Conservation (phyloP, 805 yeast genomes). For the Metschnikowia hibisci region DNA sequence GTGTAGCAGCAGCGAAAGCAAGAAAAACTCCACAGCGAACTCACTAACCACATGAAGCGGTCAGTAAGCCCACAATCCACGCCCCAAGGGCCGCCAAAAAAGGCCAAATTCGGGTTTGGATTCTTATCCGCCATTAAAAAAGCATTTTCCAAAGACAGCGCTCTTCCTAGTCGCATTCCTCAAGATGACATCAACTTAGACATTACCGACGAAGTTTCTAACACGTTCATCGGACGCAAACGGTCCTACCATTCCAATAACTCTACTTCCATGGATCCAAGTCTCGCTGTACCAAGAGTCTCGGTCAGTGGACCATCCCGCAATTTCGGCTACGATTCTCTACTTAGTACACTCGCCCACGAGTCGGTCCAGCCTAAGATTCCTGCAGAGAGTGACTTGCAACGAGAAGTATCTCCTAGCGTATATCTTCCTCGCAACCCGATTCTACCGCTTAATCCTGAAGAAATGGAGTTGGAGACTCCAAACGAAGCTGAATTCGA, state of each 20-base stretch:
- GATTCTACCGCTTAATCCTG: constrained; percentile 15
- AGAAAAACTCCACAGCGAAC: not conserved
- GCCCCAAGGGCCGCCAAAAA: constrained; percentile 9
- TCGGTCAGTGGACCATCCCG: constrained; percentile 9
- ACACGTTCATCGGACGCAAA: constrained; percentile 1
- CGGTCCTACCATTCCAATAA: not conserved
- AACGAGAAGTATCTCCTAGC: constrained; percentile 16
- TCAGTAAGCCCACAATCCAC: constrained; percentile 16
- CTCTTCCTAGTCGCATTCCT: not conserved
- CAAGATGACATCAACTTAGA: not conserved
- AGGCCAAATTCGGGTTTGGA: constrained; percentile 10
- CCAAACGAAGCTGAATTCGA: constrained; percentile 29
- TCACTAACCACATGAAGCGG: constrained; percentile 13
- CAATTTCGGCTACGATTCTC: constrained; percentile 8
- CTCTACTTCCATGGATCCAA: not conserved
- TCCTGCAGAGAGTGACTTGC: constrained; percentile 5
- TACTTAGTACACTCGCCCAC: constrained; percentile 9
- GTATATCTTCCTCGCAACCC: constrained; percentile 14
- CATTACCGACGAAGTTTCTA: not conserved
- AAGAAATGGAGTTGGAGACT: constrained; percentile 9
- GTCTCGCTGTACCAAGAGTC: constrained; percentile 12
- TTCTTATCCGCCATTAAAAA: constrained; percentile 14
- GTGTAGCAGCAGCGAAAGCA: constrained; percentile 4
- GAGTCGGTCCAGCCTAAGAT: constrained; percentile 7
- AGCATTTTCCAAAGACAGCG: constrained; percentile 1